Base-by-base conservation (phyloP, 176 grass and related monocot species). In the Olyra latifolia region DNA sequence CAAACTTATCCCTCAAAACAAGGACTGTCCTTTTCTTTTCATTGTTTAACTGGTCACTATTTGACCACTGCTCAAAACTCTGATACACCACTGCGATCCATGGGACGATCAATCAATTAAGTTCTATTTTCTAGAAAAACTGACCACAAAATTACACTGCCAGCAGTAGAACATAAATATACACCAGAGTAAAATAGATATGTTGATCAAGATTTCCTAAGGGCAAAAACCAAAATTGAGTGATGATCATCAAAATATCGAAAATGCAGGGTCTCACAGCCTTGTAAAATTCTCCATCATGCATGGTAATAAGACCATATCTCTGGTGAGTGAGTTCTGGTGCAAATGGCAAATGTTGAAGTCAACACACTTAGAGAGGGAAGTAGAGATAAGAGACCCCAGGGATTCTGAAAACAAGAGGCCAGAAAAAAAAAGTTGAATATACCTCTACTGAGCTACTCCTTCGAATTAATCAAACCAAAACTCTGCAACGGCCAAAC, bases 401-500 rank as follows among this genome's bases (percentile, higher is more conserved):
- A 4, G 10, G 47, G 10, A 77, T 50, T 70, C 46, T 20, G 10
- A 40, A 22, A 78, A 63, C 1, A 87, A 57, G 30, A 40, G 13
- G 17, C 10, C 39, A 5, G 4, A 10, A 49, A 71, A 28, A 32
- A 20, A 13, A 62, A 6, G 32, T 12, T 61, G 32, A 52, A 7
- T 41, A 79, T 61, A 87, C 87, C 84, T 75, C 11, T 27, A 24
- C 67, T 65, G 64, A 40, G 28, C 53, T 84, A 89, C 48, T 70
- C 42, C 4, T 87, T 80, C 74, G 72, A 59, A 68, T 76, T 84
- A 69, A 93, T 77, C 35, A 22, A 55, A 77, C 91, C 91, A 78
- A 89, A 67, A n/a, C 13, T 40, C 64, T 84, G 55, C 12, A 43
- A 52, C 57, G 91, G 91, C 87, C 84, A 93, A 50, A 93, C 75